phyloP scores from a whole-genome alignment of 129 eudicot species.

The Oenanthe sinensis region DNA sequence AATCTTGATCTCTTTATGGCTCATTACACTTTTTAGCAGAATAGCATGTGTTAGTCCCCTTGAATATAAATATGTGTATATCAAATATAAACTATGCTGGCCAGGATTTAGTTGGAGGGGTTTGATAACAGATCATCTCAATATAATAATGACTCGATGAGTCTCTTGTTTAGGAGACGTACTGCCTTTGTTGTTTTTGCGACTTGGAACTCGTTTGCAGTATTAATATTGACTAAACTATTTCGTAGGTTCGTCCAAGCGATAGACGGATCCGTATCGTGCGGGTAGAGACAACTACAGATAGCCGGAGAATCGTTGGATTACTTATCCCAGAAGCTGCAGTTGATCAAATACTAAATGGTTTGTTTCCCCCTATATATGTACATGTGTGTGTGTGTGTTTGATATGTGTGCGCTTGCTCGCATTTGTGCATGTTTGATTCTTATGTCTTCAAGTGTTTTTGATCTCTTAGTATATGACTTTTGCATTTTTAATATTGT shows the following conservation, averaged over 20 bases:
- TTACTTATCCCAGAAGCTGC: constrained; percentile 82
- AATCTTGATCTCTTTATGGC: too few species aligned
- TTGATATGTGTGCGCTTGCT: background rate
- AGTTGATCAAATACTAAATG: constrained; percentile 80
- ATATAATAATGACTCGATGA: background rate
- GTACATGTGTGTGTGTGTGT: too few species aligned
- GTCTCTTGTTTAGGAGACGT: background rate
- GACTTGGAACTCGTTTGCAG: background rate
- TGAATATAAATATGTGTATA: too few species aligned
- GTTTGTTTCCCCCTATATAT: constrained; percentile 19
- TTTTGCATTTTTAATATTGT: background rate
- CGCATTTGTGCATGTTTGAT: constrained; percentile 3
- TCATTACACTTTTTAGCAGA: too few species aligned
- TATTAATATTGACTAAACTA: background rate
- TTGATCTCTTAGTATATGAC: too few species aligned
- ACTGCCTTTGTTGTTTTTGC: background rate
- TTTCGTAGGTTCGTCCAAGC: constrained; percentile 62
- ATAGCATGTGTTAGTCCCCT: too few species aligned
- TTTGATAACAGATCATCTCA: background rate
- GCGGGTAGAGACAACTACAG: constrained; percentile 82
- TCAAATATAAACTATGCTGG: background rate
- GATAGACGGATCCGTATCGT: constrained; percentile 84
- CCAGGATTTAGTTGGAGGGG: background rate
- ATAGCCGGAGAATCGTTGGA: constrained; percentile 84
- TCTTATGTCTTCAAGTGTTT: background rate